Evolutionary conservation across 352 stramenopile species (phyloP).

Genomic region (Phytophthora lateralis): DNA sequence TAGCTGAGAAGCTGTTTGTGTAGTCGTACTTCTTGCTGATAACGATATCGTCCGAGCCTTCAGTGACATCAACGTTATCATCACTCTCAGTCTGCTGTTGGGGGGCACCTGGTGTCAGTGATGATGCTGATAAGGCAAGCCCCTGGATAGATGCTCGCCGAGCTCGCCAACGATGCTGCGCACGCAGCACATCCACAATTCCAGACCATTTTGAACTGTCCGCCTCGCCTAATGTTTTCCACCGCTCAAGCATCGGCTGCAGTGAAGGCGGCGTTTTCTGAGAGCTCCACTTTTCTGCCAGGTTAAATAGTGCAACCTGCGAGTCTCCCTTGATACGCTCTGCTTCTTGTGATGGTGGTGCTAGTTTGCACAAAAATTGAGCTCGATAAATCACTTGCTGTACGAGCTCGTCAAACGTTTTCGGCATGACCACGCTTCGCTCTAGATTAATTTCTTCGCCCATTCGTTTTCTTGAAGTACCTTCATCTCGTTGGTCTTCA

Average conservation of each 20-base stretch:
- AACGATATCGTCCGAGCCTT: conserved; percentile 23
- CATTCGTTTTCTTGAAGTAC: conserved; percentile 3
- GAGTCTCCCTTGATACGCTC: conserved; percentile 71
- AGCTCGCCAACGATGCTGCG: conserved; percentile 66
- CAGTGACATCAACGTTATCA: conserved; percentile 8
- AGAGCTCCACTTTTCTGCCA: conserved; percentile 87
- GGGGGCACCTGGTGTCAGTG: background rate
- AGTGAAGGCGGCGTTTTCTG: conserved; percentile 83
- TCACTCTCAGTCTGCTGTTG: conserved; percentile 13
- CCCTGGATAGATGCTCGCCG: conserved; percentile 57
- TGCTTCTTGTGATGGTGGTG: conserved; percentile 73
- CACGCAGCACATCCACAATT: conserved; percentile 82
- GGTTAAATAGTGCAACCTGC: conserved; percentile 74
- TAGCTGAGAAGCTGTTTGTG: conserved; percentile 71
- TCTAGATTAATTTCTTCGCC: conserved; percentile 52
- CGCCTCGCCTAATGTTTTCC: conserved; percentile 73
- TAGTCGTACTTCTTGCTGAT: conserved; percentile 52
- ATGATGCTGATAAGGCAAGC: conserved; percentile 1
- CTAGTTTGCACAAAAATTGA: conserved; percentile 76
- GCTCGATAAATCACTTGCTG: conserved; percentile 71
- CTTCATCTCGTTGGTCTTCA: background rate
- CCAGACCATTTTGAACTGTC: conserved; percentile 88
- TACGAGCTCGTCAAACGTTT: conserved; percentile 71
- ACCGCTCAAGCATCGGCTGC: conserved; percentile 87
- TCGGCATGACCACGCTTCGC: conserved; percentile 62